phyloP scores from a whole-genome alignment of 1,139 yeast species.

The Arxiozyma telluris region DNA sequence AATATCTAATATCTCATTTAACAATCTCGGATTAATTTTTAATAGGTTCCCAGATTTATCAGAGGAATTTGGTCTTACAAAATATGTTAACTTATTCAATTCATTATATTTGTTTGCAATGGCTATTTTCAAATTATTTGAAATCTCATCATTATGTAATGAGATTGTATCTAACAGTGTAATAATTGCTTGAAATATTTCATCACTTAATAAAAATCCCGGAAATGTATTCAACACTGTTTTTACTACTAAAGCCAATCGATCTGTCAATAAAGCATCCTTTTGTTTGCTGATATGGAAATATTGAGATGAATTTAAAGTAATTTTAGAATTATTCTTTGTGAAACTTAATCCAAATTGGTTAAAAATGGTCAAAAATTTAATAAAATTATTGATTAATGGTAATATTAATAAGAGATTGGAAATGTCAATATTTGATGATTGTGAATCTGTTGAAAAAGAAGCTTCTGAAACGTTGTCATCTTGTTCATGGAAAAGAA shows the following conservation, averaged over 20 bases:
- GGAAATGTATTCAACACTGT: slow-evolving; percentile 41
- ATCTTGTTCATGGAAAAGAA: slow-evolving; percentile 38
- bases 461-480: slow-evolving; percentile 5
- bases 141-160: slow-evolving; percentile 39
- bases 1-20: slow-evolving; percentile 22
- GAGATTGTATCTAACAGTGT: slow-evolving; percentile 39
- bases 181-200: slow-evolving; percentile 38
- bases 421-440: slow-evolving; percentile 12
- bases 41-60: slow-evolving; percentile 3
- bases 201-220: slow-evolving; percentile 46
- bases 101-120: slow-evolving; percentile 37
- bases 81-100: slow-evolving; percentile 27
- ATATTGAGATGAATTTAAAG: slow-evolving; percentile 15
- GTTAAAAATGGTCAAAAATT: slow-evolving; percentile 41
- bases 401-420: slow-evolving; percentile 56
- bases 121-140: slow-evolving; percentile 36
- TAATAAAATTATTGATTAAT: slow-evolving; percentile 50
- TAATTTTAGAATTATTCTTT: slow-evolving; percentile 19
- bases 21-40: slow-evolving; percentile 1
- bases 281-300: slow-evolving; percentile 27
- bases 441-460: slow-evolving; percentile 6
- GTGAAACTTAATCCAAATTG: slow-evolving; percentile 36
- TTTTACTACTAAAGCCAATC: slow-evolving; percentile 40
- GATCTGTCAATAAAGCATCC: slow-evolving; percentile 34
- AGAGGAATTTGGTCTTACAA: slow-evolving; percentile 4